Evolutionary conservation across 169 alveolate species (phyloP), one percentile per base, ranked within the genome.

Genomic region (Babesia sp.): DNA sequence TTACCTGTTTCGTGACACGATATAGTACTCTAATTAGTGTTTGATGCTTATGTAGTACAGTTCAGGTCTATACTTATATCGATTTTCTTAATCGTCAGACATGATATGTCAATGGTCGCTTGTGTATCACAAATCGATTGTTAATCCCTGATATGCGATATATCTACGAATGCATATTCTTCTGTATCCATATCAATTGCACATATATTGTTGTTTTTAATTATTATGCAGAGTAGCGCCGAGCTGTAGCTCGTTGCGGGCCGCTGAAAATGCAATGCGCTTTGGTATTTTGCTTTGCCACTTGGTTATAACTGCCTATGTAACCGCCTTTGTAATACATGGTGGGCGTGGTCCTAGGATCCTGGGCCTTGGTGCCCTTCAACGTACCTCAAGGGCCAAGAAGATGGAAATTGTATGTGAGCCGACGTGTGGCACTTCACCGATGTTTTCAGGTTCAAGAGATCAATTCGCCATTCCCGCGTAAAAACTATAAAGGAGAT

Each of bases 401-500:
- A 64, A 64, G 33, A 64, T 64, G 74, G 74, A 64, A 37, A 64
- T 64, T 18, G 74, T 64, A 64, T 4, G 74, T 61, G 7, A 33
- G 18, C 31, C 4, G 41, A 9, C 31, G 1, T 7, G 7, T 39
- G 22, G 4, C 31, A 3, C 39, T 5, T 31, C 51, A 20, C 26
- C 39, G 22, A 64, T 6, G 24, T 51, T n/a, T 31, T 0, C 55
- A 78, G 86, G 73, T 78, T 12, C 86, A 78, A 28, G 60, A 55
- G 18, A 78, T 78, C 18, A 69, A 69, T 31, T 69, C 81, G 20
- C 74, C 69, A 16, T 45, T 78, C 31, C 86, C 86, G 33, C 29
- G 71, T 22, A 67, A 51, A 28, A 78, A 64, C 22, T 78, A 78
- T 44, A 45, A 68, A 39, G 86, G 82, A 37, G 86, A 78, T 29